phyloP scores from a whole-genome alignment of 768 basidiomycete genomes.

The Phylloporus arenicola region DNA sequence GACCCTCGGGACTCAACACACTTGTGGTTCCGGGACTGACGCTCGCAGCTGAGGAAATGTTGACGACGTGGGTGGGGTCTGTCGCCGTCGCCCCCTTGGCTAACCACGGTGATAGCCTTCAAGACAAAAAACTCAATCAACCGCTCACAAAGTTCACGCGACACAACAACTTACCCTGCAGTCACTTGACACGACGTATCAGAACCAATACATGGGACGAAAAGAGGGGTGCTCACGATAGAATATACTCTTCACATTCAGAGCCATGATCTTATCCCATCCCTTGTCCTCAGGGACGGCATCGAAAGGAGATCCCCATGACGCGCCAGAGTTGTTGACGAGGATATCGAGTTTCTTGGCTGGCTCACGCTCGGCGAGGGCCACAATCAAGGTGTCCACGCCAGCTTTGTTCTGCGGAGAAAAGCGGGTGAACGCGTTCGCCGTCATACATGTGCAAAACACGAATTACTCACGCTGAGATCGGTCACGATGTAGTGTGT shows the following conservation, averaged over 20 bases:
- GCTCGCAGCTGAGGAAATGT: slow-evolving; percentile 70
- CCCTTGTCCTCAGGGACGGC: slow-evolving; percentile 77
- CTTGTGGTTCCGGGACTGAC: slow-evolving; percentile 47
- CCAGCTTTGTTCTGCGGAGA: slow-evolving; percentile 64
- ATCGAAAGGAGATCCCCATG: slow-evolving; percentile 70
- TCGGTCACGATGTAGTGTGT: slow-evolving; percentile 74
- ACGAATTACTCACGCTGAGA: slow-evolving; percentile 50
- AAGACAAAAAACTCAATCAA: neutral
- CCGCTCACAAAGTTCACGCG: neutral
- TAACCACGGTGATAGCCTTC: slow-evolving; percentile 43
- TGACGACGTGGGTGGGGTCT: slow-evolving; percentile 75
- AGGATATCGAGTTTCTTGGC: slow-evolving; percentile 67
- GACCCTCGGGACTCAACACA: slow-evolving; percentile 46
- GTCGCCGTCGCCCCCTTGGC: slow-evolving; percentile 55
- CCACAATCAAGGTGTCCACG: slow-evolving; percentile 63
- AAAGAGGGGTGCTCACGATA: slow-evolving; percentile 48
- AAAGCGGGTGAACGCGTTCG: neutral
- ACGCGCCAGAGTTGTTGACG: slow-evolving; percentile 77
- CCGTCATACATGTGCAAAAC: neutral
- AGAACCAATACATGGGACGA: neutral
- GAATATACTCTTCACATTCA: slow-evolving; percentile 83
- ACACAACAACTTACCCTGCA: slow-evolving; percentile 29
- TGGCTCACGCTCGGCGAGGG: slow-evolving; percentile 61
- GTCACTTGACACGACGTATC: slow-evolving; percentile 34
- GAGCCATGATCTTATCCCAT: slow-evolving; percentile 78